phyloP scores from a whole-genome alignment of 2,329 filamentous ascomycete species.

The Hymenoscyphus scutula region DNA sequence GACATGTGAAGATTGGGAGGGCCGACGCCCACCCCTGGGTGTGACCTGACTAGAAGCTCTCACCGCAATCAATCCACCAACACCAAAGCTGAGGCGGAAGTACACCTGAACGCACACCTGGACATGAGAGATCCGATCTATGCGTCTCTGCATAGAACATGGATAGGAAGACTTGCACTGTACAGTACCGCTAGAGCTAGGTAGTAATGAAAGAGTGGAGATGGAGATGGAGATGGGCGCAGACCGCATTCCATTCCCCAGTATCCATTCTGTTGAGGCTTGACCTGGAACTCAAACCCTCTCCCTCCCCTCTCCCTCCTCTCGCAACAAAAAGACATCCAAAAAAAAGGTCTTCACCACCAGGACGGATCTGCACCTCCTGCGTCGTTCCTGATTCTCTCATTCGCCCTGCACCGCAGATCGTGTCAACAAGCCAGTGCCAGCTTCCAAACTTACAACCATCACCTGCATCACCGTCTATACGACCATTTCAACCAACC shows the following conservation, averaged over 20 bases:
- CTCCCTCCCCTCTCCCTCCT: background rate
- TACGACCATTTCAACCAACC: no score
- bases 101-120: background rate
- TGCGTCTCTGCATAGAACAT: no score
- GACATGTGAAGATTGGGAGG: background rate
- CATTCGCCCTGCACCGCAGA: background rate
- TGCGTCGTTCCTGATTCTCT: background rate
- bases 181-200: no score
- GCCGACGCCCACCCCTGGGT: no score
- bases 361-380: conserved; percentile 1
- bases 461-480: no score
- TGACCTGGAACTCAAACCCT: background rate
- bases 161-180: no score
- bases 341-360: background rate
- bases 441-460: background rate
- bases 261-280: background rate
- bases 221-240: no score
- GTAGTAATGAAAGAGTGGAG: background rate
- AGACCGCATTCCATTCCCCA: background rate
- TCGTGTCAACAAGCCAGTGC: background rate
- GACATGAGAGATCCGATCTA: background rate
- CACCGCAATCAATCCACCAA: background rate
- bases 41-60: conserved; percentile 7
- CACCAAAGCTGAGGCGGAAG: background rate
- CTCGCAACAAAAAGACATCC: background rate